Evolutionary conservation across 164 flowering plant species (phyloP).

Genomic region (Magnolia kwangsiensis): DNA sequence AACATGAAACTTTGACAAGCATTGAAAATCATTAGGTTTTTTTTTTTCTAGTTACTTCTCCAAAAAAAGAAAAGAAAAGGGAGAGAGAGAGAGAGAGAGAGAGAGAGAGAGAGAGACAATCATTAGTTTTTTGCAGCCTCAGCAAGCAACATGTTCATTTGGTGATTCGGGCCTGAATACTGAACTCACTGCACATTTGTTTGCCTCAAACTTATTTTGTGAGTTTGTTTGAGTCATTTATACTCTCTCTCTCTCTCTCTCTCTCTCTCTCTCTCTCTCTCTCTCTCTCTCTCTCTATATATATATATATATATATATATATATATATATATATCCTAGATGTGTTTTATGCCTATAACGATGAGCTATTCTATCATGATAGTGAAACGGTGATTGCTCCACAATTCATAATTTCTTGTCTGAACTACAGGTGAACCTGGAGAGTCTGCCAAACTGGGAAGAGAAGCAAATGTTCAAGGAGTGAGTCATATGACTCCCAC

Average conservation of each 20-base stretch:
- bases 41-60: too few relatives aligned
- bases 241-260: too few relatives aligned
- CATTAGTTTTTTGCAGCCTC: neutral
- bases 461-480: slow-evolving; percentile 95
- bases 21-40: too few relatives aligned
- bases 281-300: too few relatives aligned
- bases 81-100: too few relatives aligned
- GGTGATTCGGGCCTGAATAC: neutral
- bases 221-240: neutral
- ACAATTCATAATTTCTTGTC: slow-evolving; percentile 6
- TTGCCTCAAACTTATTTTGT: neutral
- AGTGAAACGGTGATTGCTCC: slow-evolving; percentile 4
- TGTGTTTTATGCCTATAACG: neutral
- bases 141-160: neutral
- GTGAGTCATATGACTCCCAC: slow-evolving; percentile 37
- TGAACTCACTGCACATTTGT: neutral
- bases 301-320: too few relatives aligned
- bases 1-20: neutral
- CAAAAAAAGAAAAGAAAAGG: too few relatives aligned
- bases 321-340: neutral
- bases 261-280: too few relatives aligned
- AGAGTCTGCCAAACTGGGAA: slow-evolving; percentile 85
- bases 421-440: slow-evolving; percentile 72
- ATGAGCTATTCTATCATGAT: neutral
- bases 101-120: too few relatives aligned